phyloP scores from a whole-genome alignment of 805 yeast genomes.

The Candida pini region DNA sequence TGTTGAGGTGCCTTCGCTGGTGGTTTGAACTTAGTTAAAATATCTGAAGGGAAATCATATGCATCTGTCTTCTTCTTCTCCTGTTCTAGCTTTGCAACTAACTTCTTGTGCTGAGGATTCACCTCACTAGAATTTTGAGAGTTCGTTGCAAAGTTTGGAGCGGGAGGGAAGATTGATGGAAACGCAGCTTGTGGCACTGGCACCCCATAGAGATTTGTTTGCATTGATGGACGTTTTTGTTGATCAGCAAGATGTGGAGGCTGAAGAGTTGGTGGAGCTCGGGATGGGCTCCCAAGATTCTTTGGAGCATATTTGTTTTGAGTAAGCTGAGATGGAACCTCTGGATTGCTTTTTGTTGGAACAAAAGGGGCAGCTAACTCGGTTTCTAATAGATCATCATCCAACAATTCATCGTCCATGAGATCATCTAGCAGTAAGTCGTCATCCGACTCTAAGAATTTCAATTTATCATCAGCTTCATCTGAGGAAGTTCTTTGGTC shows the following conservation, averaged over 20 bases:
- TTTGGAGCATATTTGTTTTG: conserved; percentile 1
- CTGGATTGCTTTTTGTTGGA: background rate
- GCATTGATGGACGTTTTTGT: background rate
- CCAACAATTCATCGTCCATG: conserved; percentile 34
- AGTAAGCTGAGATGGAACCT: background rate
- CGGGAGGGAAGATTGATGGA: conserved; percentile 1
- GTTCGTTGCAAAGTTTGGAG: conserved; percentile 2
- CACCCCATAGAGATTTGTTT: conserved; percentile 1
- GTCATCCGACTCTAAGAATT: conserved; percentile 38
- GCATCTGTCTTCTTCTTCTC: conserved; percentile 66
- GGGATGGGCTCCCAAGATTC: background rate
- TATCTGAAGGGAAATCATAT: conserved; percentile 62
- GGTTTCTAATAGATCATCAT: conserved; percentile 17
- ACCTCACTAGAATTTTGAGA: background rate
- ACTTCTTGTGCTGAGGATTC: conserved; percentile 6
- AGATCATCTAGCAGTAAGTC: conserved; percentile 33
- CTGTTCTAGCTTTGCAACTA: conserved; percentile 31
- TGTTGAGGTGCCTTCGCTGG: conserved; percentile 32
- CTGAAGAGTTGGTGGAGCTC: background rate
- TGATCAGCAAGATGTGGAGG: no score
- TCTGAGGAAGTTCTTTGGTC: no score
- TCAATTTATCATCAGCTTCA: conserved; percentile 38
- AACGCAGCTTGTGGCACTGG: background rate
- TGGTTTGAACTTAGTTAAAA: conserved; percentile 36
- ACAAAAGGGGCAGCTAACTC: conserved; percentile 1